phyloP scores from a whole-genome alignment of 345 rosid genomes.

The Hibiscus mutabilis region DNA sequence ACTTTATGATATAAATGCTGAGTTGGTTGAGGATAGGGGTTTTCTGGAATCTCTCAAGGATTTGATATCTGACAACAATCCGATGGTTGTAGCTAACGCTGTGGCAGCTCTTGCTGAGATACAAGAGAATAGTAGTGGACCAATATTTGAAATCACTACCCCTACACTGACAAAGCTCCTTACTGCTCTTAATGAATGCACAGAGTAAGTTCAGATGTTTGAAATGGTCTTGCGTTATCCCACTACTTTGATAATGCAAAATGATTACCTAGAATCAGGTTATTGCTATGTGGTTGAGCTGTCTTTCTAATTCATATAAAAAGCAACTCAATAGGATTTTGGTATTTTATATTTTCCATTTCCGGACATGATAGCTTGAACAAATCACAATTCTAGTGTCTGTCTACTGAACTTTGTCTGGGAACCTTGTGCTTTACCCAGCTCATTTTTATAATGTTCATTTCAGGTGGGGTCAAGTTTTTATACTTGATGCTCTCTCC shows the following conservation, averaged over 20 bases:
- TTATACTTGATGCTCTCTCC: conserved; percentile 95
- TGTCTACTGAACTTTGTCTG: neutral
- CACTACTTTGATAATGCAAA: neutral
- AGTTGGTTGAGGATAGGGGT: conserved; percentile 97
- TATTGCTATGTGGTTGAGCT: conserved; percentile 3
- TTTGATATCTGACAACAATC: conserved; percentile 97
- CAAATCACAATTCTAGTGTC: neutral
- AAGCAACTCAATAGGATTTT: neutral
- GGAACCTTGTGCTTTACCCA: neutral
- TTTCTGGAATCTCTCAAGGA: conserved; percentile 91
- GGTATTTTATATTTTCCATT: neutral
- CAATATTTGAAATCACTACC: conserved; percentile 88
- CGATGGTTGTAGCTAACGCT: conserved; percentile 99
- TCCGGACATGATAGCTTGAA: neutral
- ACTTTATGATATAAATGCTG: conserved; percentile 98
- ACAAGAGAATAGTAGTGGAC: conserved; percentile 79
- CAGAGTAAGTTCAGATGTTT: conserved; percentile 67
- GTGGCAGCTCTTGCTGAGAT: conserved; percentile 99
- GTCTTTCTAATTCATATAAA: neutral
- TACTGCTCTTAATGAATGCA: conserved; percentile 96
- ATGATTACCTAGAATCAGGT: neutral
- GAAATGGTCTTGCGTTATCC: neutral
- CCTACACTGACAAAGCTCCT: conserved; percentile 92
- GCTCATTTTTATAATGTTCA: neutral
- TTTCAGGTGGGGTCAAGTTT: conserved; percentile 99